Evolutionary conservation across 1,139 yeast genomes (phyloP), one percentile per base, ranked within the genome.

Genomic region (Scheffersomyces segobiensis): DNA sequence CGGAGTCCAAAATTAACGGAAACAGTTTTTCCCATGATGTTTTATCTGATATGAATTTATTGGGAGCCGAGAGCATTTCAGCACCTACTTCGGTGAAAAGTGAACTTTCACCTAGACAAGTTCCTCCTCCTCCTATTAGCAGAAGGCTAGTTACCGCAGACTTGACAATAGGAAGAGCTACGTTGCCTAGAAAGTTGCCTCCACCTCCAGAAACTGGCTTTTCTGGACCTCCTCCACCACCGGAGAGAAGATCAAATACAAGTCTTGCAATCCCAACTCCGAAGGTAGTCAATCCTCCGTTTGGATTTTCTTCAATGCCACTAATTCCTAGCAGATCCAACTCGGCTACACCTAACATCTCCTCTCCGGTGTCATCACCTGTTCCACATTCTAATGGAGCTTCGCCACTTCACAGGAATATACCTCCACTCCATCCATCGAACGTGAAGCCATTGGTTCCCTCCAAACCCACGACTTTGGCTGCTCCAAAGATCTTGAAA

Each of bases 241-340:
- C 67, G 21, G 52, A 72, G 3, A 64, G 74, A 52, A 66, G 63
- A 57, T 47, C 64, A 22, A 52, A 59, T 17, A 22, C 67, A 46
- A 54, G 61, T 50, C 59, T 59, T 52, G 52, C 66, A 50, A 6
- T 54, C 10, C 20, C 55, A 50, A 21, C 53, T 3, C 53, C 53
- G 14, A 49, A 54, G 6, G 39, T 59, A 21, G 52, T 55, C 22
- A 61, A 53, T 20, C 57, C 61, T 8, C 80, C 81, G 5, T 60
- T 75, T 51, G 83, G 81, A 10, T 79, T 79, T 57, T 69, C 79
- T 4, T 63, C 78, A 0, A 69, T 80, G 0, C 83, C 83, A 1
- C 73, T 80, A 21, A 71, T 79, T 46, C 83, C 83, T 4, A 75
- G 76, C 51, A 69, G 77, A 55, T 72, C 80, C 1, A 69, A 63